Percentiles rank a stretch among this genome's conserved stretches.
phyloP scores from a whole-genome alignment of 306 rosid genomes.

The Rosa chinensis region DNA sequence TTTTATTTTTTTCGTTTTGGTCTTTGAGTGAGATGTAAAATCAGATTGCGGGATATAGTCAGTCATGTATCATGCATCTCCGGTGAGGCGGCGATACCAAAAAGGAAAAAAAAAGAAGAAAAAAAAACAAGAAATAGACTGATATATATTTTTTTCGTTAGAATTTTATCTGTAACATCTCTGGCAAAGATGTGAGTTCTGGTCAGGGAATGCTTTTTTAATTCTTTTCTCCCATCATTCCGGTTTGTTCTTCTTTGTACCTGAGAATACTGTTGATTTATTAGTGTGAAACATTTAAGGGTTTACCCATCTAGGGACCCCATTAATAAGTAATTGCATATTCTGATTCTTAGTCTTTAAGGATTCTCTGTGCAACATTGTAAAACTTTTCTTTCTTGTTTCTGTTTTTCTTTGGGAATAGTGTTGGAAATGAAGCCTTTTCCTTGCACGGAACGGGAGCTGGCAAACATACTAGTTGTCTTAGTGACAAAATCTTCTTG shows the following conservation, averaged over 20 bases:
- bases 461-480: not conserved
- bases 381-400: conserved; percentile 12
- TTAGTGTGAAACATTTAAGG: conserved; percentile 77
- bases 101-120: conserved; percentile 8
- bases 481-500: not conserved
- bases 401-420: not conserved
- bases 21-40: conserved; percentile 98
- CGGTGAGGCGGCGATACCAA: conserved; percentile 66
- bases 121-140: conserved; percentile 27
- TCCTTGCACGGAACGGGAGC: not conserved
- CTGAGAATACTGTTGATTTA: conserved; percentile 55
- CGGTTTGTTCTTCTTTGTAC: conserved; percentile 62
- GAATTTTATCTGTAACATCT: conserved; percentile 62
- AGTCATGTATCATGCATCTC: conserved; percentile 91
- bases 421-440: not conserved
- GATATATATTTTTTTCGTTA: conserved; percentile 35
- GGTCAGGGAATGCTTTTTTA: conserved; percentile 55
- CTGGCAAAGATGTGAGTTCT: conserved; percentile 58
- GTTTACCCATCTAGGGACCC: conserved; percentile 73
- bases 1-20: conserved; percentile 36
- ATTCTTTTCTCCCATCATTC: conserved; percentile 43
- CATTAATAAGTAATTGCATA: conserved; percentile 58
- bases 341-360: conserved; percentile 48
- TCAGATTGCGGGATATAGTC: conserved; percentile 97
- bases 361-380: conserved; percentile 36